phyloP scores from a whole-genome alignment of 2,329 filamentous ascomycete genomes.

The Xylaria multiplex region DNA sequence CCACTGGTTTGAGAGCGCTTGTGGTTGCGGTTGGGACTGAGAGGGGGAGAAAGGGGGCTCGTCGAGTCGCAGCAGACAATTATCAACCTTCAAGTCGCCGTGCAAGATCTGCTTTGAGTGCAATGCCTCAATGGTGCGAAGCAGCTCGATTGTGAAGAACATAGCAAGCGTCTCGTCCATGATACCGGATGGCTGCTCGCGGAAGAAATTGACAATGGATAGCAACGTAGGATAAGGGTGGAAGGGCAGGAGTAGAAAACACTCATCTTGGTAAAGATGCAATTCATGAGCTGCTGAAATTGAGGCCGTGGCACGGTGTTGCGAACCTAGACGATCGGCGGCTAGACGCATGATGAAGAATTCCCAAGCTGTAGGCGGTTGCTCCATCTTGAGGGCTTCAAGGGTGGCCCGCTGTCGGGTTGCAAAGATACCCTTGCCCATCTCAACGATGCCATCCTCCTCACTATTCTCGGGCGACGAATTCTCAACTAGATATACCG shows the following conservation, averaged over 20 bases:
- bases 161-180: conserved; percentile 94
- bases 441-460: conserved; percentile 56
- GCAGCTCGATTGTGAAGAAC: conserved; percentile 93
- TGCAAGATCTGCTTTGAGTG: conserved; percentile 84
- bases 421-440: conserved; percentile 72
- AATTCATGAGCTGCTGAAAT: conserved; percentile 87
- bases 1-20: conserved; percentile 71
- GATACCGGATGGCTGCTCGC: conserved; percentile 74
- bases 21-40: conserved; percentile 34
- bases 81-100: conserved; percentile 95
- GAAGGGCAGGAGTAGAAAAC: conserved; percentile 87
- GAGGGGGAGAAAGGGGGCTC: conserved; percentile 45
- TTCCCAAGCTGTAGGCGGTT: conserved; percentile 89
- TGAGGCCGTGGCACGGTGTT: conserved; percentile 77
- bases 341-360: conserved; percentile 93
- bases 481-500: conserved; percentile 90
- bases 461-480: conserved; percentile 62
- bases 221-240: conserved; percentile 90
- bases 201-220: conserved; percentile 91
- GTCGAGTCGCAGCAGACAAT: conserved; percentile 88
- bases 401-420: conserved; percentile 65
- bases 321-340: conserved; percentile 77
- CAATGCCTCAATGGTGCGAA: conserved; percentile 88
- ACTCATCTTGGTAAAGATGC: conserved; percentile 90
- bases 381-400: conserved; percentile 95